These are phyloP conservation scores for Fusarium miscanthi DNA, from an alignment of 2,329 filamentous ascomycete genomes.

Conservation along the genomic window DNA sequence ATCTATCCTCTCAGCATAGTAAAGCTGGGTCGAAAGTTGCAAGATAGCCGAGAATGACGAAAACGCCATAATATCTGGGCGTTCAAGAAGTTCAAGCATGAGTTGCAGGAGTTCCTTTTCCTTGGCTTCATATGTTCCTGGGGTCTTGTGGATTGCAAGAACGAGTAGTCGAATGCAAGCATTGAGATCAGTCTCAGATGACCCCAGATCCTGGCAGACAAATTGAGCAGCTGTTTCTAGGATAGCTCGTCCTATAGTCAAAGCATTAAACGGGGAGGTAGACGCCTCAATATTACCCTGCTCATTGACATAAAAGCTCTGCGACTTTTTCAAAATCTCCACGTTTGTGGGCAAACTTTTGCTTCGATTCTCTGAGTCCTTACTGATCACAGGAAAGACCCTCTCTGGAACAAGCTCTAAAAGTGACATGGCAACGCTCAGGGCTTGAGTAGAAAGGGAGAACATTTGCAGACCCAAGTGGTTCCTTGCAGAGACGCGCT, in stretches of 20 bases:
- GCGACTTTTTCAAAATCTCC: conserved; percentile 71
- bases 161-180: conserved; percentile 70
- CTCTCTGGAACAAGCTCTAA: conserved; percentile 73
- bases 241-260: conserved; percentile 69
- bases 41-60: conserved; percentile 67
- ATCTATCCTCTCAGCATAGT: conserved; percentile 64
- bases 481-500: conserved; percentile 46
- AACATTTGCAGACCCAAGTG: conserved; percentile 50
- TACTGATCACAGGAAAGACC: conserved; percentile 60
- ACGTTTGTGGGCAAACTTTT: conserved; percentile 43
- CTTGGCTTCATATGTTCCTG: conserved; percentile 57
- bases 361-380: conserved; percentile 5
- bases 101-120: conserved; percentile 61
- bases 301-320: conserved; percentile 74
- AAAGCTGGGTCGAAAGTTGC: conserved; percentile 67
- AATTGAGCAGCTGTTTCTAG: conserved; percentile 68
- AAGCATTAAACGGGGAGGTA: conserved; percentile 67
- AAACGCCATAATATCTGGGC: conserved; percentile 58
- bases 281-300: conserved; percentile 75
- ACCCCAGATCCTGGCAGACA: conserved; percentile 58
- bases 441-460: conserved; percentile 49
- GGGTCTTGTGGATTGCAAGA: conserved; percentile 64
- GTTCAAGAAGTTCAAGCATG: conserved; percentile 60
- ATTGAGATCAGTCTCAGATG: conserved; percentile 61
- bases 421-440: conserved; percentile 65